Conservation (phyloP, 495 filamentous ascomycete species). For the Thermochaetoides thermophila region DNA sequence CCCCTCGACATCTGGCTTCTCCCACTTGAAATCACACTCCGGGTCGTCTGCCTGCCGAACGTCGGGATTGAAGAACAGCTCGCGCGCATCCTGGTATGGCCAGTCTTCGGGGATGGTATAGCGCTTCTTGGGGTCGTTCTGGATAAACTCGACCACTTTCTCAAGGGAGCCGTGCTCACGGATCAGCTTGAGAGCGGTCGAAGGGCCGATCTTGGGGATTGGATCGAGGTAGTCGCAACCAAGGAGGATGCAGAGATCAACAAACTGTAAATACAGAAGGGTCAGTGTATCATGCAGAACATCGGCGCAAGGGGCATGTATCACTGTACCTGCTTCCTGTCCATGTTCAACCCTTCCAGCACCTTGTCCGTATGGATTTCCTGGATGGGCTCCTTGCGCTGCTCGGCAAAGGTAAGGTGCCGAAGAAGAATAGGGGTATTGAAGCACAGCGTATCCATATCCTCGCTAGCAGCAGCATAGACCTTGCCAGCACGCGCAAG, state of each 20-base stretch:
- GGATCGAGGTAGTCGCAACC: conserved; percentile 97
- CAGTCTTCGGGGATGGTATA: conserved; percentile 80
- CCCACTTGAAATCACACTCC: conserved; percentile 95
- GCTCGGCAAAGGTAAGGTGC: conserved; percentile 92
- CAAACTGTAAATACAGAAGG: conserved; percentile 43
- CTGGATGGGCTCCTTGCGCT: conserved; percentile 92
- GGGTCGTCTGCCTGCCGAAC: conserved; percentile 73
- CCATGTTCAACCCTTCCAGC: conserved; percentile 74
- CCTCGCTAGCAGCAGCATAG: conserved; percentile 89
- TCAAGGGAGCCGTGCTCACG: conserved; percentile 79
- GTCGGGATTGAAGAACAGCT: conserved; percentile 80
- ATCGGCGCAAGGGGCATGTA: too few species aligned
- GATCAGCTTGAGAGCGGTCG: conserved; percentile 83
- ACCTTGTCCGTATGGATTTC: conserved; percentile 81
- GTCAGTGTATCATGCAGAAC: too few species aligned
- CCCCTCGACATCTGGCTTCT: conserved; percentile 77
- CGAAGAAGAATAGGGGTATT: conserved; percentile 79
- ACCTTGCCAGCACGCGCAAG: conserved; percentile 88
- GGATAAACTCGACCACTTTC: conserved; percentile 63
- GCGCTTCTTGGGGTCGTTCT: conserved; percentile 60
- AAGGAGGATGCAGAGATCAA: conserved; percentile 94
- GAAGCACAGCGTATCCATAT: conserved; percentile 98
- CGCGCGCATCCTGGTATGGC: conserved; percentile 83
- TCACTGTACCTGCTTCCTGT: conserved; percentile 59
- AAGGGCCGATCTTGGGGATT: conserved; percentile 83